Conservation (phyloP, 1,139 yeast species). For the Lodderomyces metapsilosis region DNA sequence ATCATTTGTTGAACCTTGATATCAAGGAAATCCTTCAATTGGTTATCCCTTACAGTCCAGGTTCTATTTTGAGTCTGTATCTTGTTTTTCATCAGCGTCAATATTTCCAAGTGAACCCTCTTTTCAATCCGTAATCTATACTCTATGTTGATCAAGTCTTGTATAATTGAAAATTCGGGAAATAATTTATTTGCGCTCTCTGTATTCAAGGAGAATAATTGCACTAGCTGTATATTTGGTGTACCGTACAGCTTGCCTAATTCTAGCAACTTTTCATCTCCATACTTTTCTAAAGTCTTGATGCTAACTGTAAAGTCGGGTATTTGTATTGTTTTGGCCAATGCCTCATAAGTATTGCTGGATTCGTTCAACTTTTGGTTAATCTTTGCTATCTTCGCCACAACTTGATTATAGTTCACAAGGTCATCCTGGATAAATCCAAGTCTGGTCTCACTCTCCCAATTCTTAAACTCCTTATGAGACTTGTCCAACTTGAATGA, state of each 20-base stretch:
- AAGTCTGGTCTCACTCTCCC: constrained; percentile 25
- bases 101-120: constrained; percentile 37
- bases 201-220: constrained; percentile 30
- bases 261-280: constrained; percentile 21
- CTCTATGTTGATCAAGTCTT: constrained; percentile 34
- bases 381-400: constrained; percentile 30
- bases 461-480: constrained; percentile 30
- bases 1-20: constrained; percentile 30
- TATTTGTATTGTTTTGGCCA: constrained; percentile 23
- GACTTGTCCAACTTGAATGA: constrained; percentile 34
- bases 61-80: constrained; percentile 31
- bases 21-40: constrained; percentile 37
- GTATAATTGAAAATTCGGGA: constrained; percentile 31
- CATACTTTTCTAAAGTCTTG: constrained; percentile 27
- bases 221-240: constrained; percentile 18
- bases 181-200: constrained; percentile 23
- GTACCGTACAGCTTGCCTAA: constrained; percentile 13
- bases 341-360: constrained; percentile 24
- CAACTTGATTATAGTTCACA: constrained; percentile 28
- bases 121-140: constrained; percentile 31
- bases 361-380: constrained; percentile 25
- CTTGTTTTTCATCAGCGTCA: constrained; percentile 32
- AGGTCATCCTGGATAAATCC: constrained; percentile 26
- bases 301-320: constrained; percentile 33
- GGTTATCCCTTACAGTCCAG: constrained; percentile 42